A percentile compares a stretch with the other conserved stretches of the same genome.
Conservation (phyloP, 2,329 filamentous ascomycete species). For the Drechmeria coniospora region DNA sequence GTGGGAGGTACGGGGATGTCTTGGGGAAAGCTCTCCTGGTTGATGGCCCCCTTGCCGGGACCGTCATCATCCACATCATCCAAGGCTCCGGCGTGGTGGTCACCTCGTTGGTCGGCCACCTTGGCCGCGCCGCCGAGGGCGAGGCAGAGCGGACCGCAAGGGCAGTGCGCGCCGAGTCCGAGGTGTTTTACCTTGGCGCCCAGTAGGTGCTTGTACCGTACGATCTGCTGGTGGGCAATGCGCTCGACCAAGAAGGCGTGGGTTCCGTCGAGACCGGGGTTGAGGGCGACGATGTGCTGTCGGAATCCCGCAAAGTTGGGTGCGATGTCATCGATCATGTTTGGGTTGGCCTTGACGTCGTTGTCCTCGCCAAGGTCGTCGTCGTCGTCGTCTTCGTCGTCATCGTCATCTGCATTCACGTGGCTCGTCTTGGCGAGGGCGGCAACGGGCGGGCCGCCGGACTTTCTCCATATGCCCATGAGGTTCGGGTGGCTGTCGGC, state of each 20-base stretch:
- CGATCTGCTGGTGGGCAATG: constrained; percentile 65
- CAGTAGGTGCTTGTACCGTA: constrained; percentile 64
- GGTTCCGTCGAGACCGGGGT: constrained; percentile 47
- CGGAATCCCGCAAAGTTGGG: constrained; percentile 66
- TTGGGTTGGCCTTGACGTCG: constrained; percentile 46
- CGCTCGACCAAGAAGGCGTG: constrained; percentile 57
- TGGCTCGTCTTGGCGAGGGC: constrained; percentile 22
- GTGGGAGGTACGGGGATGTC: constrained; percentile 76
- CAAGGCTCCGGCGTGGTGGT: too few species aligned
- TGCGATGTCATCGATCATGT: constrained; percentile 50
- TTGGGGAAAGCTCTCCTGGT: constrained; percentile 57
- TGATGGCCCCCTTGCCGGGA: constrained; percentile 53
- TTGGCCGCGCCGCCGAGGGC: constrained; percentile 50
- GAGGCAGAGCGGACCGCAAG: constrained; percentile 46
- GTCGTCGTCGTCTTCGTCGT: constrained; percentile 43
- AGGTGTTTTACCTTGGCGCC: constrained; percentile 57
- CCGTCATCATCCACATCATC: constrained; percentile 46
- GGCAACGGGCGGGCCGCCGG: constrained; percentile 38
- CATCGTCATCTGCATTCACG: constrained; percentile 5
- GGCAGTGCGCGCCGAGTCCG: constrained; percentile 43
- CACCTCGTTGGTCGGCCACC: constrained; percentile 43
- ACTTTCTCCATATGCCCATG: constrained; percentile 34
- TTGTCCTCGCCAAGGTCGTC: constrained; percentile 39
- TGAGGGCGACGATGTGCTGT: constrained; percentile 55
- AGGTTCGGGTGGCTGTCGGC: constrained; percentile 27